phyloP scores from a whole-genome alignment of 2,329 filamentous ascomycete genomes.

The Clonostachys solani region DNA sequence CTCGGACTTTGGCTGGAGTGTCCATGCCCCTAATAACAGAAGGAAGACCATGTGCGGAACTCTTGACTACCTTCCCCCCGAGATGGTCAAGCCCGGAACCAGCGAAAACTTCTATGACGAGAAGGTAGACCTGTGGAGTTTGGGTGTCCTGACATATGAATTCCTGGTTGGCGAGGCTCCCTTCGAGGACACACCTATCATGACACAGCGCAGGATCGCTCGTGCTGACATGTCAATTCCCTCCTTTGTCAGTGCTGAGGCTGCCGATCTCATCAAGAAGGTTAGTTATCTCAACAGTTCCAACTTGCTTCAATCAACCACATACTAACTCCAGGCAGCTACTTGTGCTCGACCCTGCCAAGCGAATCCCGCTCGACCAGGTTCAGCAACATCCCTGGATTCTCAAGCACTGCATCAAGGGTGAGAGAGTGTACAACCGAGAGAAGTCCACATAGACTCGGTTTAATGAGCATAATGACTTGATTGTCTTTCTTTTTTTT shows the following conservation, averaged over 20 bases:
- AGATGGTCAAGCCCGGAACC: conserved; percentile 86
- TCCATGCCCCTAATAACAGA: conserved; percentile 92
- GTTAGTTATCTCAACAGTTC: conserved; percentile 40
- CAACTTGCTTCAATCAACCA: background rate
- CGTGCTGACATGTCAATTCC: conserved; percentile 91
- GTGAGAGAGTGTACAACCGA: conserved; percentile 46
- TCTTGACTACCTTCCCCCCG: conserved; percentile 92
- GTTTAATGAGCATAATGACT: no score
- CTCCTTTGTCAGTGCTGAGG: conserved; percentile 84
- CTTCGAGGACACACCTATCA: conserved; percentile 91
- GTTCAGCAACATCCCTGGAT: conserved; percentile 95
- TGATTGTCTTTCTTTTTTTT: no score
- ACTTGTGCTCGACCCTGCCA: conserved; percentile 88
- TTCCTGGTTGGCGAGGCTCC: conserved; percentile 95
- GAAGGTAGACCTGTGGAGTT: conserved; percentile 94
- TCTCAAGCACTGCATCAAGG: conserved; percentile 81
- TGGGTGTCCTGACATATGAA: conserved; percentile 94
- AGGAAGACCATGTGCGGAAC: conserved; percentile 96
- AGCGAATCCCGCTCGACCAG: conserved; percentile 84
- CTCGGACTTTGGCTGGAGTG: conserved; percentile 97
- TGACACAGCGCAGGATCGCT: conserved; percentile 89
- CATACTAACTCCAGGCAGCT: conserved; percentile 42
- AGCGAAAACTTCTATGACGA: conserved; percentile 88
- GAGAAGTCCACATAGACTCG: conserved; percentile 27
- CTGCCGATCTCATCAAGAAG: conserved; percentile 86